phyloP scores from a whole-genome alignment of 2,329 filamentous ascomycete species.

The Cladorrhinum sp. region DNA sequence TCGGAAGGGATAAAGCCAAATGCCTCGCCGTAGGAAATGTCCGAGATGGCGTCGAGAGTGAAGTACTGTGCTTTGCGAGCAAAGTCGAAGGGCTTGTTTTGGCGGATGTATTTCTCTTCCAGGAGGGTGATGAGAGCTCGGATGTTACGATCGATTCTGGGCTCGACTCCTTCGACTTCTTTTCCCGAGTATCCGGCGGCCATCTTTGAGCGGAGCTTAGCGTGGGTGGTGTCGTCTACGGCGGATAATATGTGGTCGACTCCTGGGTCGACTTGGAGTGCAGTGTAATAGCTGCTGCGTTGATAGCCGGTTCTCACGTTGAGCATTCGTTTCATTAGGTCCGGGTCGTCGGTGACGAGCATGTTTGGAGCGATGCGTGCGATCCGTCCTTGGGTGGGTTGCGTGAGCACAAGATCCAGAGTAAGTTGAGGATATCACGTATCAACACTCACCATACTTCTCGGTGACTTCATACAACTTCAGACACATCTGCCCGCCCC shows the following conservation, averaged over 20 bases:
- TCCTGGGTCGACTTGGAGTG: conserved; percentile 15
- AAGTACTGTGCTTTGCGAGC: conserved; percentile 44
- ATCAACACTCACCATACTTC: neutral
- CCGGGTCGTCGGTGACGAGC: conserved; percentile 17
- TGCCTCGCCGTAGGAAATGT: conserved; percentile 44
- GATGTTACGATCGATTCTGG: conserved; percentile 9
- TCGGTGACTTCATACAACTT: neutral
- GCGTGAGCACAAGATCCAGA: neutral
- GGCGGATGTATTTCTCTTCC: conserved; percentile 1
- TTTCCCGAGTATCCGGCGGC: conserved; percentile 17
- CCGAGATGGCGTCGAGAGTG: conserved; percentile 51
- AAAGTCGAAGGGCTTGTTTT: conserved; percentile 41
- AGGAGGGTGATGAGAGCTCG: conserved; percentile 5
- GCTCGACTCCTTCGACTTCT: conserved; percentile 11
- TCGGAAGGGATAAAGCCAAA: conserved; percentile 45
- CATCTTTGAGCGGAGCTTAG: conserved; percentile 17
- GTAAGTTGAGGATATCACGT: neutral
- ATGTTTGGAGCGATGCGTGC: conserved; percentile 15
- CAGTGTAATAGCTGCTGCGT: conserved; percentile 16
- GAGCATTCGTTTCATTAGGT: conserved; percentile 13
- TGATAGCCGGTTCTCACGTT: conserved; percentile 12
- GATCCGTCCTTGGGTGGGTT: neutral
- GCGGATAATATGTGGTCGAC: conserved; percentile 16
- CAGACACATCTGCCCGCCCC: neutral
- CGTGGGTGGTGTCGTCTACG: conserved; percentile 13